Evolutionary conservation across 331 rosid genomes (phyloP).

Genomic region (Saraca asoca): DNA sequence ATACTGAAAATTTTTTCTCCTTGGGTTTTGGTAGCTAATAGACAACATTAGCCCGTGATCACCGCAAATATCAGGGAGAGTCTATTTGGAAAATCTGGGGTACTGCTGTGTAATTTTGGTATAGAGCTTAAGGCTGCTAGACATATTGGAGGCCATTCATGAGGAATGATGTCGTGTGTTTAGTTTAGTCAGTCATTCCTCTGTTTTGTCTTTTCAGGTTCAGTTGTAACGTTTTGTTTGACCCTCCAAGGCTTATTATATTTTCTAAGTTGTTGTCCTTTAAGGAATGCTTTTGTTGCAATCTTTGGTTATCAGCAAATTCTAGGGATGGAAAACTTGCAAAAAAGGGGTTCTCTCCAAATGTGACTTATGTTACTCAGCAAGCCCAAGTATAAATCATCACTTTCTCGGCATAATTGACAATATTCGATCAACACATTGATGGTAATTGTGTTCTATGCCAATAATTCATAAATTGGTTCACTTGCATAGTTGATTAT

Average conservation of each 20-base stretch:
- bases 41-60: slow-evolving; percentile 39
- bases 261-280: slow-evolving; percentile 38
- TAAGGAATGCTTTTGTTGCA: slow-evolving; percentile 10
- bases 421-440: no score
- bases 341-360: no score
- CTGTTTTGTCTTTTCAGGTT: slow-evolving; percentile 39
- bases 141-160: slow-evolving; percentile 39
- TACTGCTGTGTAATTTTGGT: slow-evolving; percentile 37
- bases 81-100: slow-evolving; percentile 26
- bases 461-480: no score
- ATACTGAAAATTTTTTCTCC: slow-evolving; percentile 39
- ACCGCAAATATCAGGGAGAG: slow-evolving; percentile 34
- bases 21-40: slow-evolving; percentile 37
- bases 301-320: not conserved
- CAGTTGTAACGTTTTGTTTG: slow-evolving; percentile 49
- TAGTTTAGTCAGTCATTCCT: slow-evolving; percentile 32
- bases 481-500: no score
- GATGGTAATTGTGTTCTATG: no score
- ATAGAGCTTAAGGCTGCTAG: slow-evolving; percentile 35
- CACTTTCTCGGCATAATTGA: no score
- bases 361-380: no score
- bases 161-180: slow-evolving; percentile 37
- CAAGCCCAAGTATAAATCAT: no score
- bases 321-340: no score
- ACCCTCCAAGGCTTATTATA: slow-evolving; percentile 17